Percentiles rank a stretch among this genome's conserved stretches.
phyloP scores from a whole-genome alignment of 2,329 filamentous ascomycete species.

The Fusarium sp. region DNA sequence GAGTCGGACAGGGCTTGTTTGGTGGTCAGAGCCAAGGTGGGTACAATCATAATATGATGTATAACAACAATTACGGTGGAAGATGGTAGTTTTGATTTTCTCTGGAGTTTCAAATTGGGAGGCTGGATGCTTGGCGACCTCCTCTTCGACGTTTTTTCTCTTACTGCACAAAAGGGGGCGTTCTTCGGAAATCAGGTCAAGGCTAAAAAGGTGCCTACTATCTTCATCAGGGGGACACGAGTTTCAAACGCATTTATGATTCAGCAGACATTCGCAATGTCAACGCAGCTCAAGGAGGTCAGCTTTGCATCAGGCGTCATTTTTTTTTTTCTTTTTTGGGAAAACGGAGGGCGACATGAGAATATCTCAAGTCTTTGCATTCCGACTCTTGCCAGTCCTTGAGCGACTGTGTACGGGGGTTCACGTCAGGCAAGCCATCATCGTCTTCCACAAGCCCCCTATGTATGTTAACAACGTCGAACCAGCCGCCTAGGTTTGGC shows the following conservation, averaged over 20 bases:
- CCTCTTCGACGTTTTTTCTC: slow-evolving; percentile 28
- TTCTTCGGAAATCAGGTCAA: slow-evolving; percentile 46
- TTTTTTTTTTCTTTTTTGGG: slow-evolving; percentile 41
- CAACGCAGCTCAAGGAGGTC: slow-evolving; percentile 45
- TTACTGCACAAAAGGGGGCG: slow-evolving; percentile 44
- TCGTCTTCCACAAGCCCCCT: slow-evolving; percentile 71
- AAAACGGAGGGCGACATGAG: slow-evolving; percentile 39
- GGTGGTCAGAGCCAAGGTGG: slow-evolving; percentile 92
- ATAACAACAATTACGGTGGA: slow-evolving; percentile 74
- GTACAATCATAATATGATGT: slow-evolving; percentile 91
- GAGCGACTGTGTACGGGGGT: slow-evolving; percentile 40
- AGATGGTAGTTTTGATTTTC: slow-evolving; percentile 67
- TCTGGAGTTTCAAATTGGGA: slow-evolving; percentile 31
- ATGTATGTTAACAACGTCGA: slow-evolving; percentile 72
- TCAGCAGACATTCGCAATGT: slow-evolving; percentile 49
- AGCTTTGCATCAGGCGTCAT: slow-evolving; percentile 49
- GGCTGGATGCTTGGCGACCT: slow-evolving; percentile 41
- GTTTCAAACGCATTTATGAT: slow-evolving; percentile 48
- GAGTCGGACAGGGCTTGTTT: slow-evolving; percentile 90
- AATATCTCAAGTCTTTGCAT: slow-evolving; percentile 35
- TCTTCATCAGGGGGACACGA: slow-evolving; percentile 45
- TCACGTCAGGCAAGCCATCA: slow-evolving; percentile 72
- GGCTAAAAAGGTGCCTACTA: slow-evolving; percentile 36
- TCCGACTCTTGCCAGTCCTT: slow-evolving; percentile 39
- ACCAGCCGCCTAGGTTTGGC: slow-evolving; percentile 48